Evolutionary conservation across 176 grass and related monocot genomes (phyloP).

Genomic region (Aechmea fasciata): DNA sequence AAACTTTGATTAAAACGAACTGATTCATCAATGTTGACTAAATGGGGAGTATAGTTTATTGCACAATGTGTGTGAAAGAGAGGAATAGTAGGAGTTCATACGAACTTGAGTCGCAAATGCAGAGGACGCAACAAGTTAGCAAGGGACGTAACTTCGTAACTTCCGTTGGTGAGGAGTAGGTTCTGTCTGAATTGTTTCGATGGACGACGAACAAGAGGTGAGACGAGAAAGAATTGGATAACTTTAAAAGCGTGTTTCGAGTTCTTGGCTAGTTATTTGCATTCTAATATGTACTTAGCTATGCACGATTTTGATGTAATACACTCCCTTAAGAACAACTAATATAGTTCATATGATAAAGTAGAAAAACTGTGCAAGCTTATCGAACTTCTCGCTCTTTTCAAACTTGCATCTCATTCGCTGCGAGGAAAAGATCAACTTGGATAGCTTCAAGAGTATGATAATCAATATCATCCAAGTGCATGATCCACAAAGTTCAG

Average conservation of each 20-base stretch:
- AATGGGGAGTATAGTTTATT: too few species aligned
- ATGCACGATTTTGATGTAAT: background rate
- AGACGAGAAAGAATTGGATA: background rate
- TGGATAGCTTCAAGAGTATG: too few species aligned
- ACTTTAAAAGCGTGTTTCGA: constrained; percentile 4
- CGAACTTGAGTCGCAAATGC: constrained; percentile 65
- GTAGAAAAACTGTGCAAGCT: too few species aligned
- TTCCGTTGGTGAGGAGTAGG: constrained; percentile 57
- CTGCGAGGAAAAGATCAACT: too few species aligned
- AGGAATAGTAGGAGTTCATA: constrained; percentile 29
- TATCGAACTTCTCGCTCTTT: too few species aligned
- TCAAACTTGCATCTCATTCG: too few species aligned
- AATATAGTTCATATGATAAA: too few species aligned
- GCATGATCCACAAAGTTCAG: too few species aligned
- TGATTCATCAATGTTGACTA: too few species aligned
- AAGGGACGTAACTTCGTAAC: constrained; percentile 58
- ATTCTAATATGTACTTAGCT: background rate
- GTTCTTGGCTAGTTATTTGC: background rate
- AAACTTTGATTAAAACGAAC: background rate
- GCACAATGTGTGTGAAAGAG: background rate
- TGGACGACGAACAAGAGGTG: constrained; percentile 71
- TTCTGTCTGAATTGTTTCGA: constrained; percentile 51
- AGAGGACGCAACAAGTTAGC: constrained; percentile 80
- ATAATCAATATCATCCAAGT: too few species aligned
- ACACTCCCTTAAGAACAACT: too few species aligned